A percentile compares a stretch with the other conserved stretches of the same genome.
Conservation (phyloP, 2,329 filamentous ascomycete genomes). For the Fusarium cicatricum region DNA sequence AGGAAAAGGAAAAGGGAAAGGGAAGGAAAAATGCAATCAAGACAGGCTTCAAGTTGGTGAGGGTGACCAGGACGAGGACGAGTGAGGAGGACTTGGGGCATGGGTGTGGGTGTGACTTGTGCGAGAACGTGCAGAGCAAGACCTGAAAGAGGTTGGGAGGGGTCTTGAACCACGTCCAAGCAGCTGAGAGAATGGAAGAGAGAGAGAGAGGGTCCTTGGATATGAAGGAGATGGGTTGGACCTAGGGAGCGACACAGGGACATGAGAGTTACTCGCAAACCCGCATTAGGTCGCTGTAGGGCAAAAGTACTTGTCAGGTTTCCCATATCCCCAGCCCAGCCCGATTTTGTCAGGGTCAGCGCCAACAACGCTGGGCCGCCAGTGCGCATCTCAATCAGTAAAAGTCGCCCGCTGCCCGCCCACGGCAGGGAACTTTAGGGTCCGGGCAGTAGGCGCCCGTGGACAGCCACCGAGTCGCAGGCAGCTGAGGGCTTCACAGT, state of each 20-base stretch:
- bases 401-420: background rate
- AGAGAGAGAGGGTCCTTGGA: background rate
- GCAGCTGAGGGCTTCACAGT: constrained; percentile 3
- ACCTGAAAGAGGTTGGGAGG: constrained; percentile 7
- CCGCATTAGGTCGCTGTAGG: no score
- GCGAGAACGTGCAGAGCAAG: background rate
- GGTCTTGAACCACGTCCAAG: constrained; percentile 2
- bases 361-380: constrained; percentile 13
- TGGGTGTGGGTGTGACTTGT: constrained; percentile 6
- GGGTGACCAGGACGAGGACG: constrained; percentile 10
- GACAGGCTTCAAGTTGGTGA: constrained; percentile 14
- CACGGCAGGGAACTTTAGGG: constrained; percentile 4
- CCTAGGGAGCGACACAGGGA: constrained; percentile 18
- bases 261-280: constrained; percentile 6
- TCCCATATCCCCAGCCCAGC: no score
- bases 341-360: no score
- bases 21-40: constrained; percentile 30
- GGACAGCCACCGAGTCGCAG: background rate
- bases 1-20: constrained; percentile 11
- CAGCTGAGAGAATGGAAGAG: constrained; percentile 8
- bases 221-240: background rate
- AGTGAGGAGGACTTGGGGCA: background rate
- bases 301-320: no score
- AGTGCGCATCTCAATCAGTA: constrained; percentile 8
- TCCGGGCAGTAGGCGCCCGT: constrained; percentile 12